These are phyloP conservation scores for Botryosphaeria dothidea DNA, from an alignment of 2,329 filamentous ascomycete species.

Conservation along the genomic window DNA sequence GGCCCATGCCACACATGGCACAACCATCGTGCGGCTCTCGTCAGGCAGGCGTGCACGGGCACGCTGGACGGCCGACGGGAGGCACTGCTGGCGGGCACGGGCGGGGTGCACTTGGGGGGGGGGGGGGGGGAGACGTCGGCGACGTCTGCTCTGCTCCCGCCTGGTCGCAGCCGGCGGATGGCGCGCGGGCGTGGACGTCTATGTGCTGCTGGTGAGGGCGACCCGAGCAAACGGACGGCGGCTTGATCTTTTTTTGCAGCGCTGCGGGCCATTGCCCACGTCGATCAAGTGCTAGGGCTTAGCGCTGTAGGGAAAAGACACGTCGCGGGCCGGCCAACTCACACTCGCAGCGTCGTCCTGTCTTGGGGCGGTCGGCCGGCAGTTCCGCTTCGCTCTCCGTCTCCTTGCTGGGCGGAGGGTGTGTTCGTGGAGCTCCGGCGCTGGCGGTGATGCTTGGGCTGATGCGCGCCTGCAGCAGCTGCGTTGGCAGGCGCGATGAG, in stretches of 20 bases:
- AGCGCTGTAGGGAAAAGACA: slow-evolving; percentile 14
- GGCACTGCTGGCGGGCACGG: too few species aligned
- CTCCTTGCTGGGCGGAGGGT: slow-evolving; percentile 3
- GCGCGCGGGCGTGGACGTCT: not conserved
- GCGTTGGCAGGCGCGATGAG: slow-evolving; percentile 9
- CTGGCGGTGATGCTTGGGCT: not conserved
- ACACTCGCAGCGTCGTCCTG: slow-evolving; percentile 15
- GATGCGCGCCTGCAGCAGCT: slow-evolving; percentile 16
- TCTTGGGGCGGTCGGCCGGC: not conserved
- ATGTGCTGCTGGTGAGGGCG: not conserved
- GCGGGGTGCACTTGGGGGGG: too few species aligned
- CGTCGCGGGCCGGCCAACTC: slow-evolving; percentile 18
- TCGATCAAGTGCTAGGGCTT: slow-evolving; percentile 10
- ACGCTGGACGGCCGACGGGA: not conserved
- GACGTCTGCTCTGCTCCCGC: not conserved
- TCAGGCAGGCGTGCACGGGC: not conserved
- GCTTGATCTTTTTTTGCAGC: slow-evolving; percentile 6
- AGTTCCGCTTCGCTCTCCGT: not conserved
- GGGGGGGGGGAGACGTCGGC: not conserved
- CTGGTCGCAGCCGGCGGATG: not conserved
- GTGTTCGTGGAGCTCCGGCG: slow-evolving; percentile 1
- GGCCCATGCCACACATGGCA: not conserved
- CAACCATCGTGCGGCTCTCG: not conserved
- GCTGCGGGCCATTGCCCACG: slow-evolving; percentile 9
- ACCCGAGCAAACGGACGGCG: slow-evolving; percentile 9